Evolutionary conservation across 2,329 filamentous ascomycete genomes (phyloP).

Genomic region (Diaporthe capsici): DNA sequence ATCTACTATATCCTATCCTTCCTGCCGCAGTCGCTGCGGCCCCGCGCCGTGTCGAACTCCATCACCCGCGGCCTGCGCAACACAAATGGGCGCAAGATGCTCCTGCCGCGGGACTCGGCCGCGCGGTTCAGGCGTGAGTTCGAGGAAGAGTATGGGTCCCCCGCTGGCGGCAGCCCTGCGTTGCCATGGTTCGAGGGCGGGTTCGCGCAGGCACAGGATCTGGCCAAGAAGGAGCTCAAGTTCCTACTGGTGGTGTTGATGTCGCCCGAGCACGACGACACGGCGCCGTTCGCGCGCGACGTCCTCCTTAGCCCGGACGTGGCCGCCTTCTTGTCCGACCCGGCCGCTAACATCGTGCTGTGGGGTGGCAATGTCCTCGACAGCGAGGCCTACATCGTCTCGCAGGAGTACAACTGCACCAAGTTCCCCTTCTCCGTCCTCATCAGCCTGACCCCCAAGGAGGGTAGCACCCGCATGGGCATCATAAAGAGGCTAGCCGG

Average conservation of each 20-base stretch:
- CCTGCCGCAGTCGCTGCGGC: constrained; percentile 76
- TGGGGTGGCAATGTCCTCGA: constrained; percentile 97
- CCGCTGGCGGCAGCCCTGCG: constrained; percentile 57
- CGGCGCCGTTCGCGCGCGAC: constrained; percentile 82
- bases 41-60: constrained; percentile 68
- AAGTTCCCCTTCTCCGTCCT: constrained; percentile 93
- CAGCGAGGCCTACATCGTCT: constrained; percentile 93
- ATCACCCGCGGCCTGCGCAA: constrained; percentile 67
- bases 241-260: constrained; percentile 91
- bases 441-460: constrained; percentile 88
- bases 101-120: constrained; percentile 89
- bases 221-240: constrained; percentile 91
- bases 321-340: constrained; percentile 79
- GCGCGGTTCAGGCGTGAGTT: constrained; percentile 93
- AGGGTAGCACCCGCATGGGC: constrained; percentile 90
- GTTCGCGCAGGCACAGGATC: constrained; percentile 91
- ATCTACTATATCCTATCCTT: constrained; percentile 86
- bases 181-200: constrained; percentile 89
- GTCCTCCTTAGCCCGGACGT: constrained; percentile 85
- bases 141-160: constrained; percentile 86
- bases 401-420: constrained; percentile 87
- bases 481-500: constrained; percentile 86
- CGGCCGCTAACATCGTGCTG: constrained; percentile 83
- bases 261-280: constrained; percentile 96
- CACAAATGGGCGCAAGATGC: constrained; percentile 78